A percentile compares a stretch with the other conserved stretches of the same genome.
These are phyloP conservation scores for Lactifluus pinguis DNA, from an alignment of 768 basidiomycete genomes.

Conservation along the genomic window DNA sequence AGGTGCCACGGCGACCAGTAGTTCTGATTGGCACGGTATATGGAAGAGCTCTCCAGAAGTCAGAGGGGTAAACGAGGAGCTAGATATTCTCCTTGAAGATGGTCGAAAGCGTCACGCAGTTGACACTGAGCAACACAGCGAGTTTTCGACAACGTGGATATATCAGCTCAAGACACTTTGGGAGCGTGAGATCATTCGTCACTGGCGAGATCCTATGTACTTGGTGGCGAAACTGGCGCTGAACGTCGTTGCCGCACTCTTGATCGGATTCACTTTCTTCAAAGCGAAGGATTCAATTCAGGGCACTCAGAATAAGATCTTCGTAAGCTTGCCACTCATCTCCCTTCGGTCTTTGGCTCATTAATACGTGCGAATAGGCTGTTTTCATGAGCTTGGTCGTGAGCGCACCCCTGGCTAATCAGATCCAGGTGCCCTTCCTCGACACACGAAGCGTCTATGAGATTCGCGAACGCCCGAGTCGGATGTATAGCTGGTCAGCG, in stretches of 20 bases:
- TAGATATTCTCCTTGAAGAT: conserved; percentile 36
- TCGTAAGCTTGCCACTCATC: conserved; percentile 24
- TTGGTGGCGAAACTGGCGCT: conserved; percentile 32
- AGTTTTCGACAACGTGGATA: conserved; percentile 34
- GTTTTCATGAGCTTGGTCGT: conserved; percentile 30
- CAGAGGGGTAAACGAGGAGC: conserved; percentile 29
- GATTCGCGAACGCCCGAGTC: conserved; percentile 34
- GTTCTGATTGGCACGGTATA: conserved; percentile 39
- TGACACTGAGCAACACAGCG: conserved; percentile 21
- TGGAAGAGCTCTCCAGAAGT: conserved; percentile 42
- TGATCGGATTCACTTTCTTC: conserved; percentile 39
- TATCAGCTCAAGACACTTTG: conserved; percentile 29
- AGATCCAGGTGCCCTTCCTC: conserved; percentile 36
- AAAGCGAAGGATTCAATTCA: conserved; percentile 29
- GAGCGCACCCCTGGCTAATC: conserved; percentile 31
- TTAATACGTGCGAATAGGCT: conserved; percentile 19
- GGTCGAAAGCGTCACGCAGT: conserved; percentile 25
- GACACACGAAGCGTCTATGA: conserved; percentile 31
- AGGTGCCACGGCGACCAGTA: conserved; percentile 38
- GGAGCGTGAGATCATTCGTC: conserved; percentile 24
- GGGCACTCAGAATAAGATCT: conserved; percentile 36
- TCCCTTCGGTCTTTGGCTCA: not conserved
- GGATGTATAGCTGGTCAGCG: conserved; percentile 36
- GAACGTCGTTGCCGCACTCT: conserved; percentile 27
- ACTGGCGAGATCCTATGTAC: conserved; percentile 36